Percentiles rank a stretch among this genome's conserved stretches.
These are phyloP conservation scores for Rhizophagus sp. DNA, from an alignment of 192 early-diverging fungal genomes.

Conservation along the genomic window DNA sequence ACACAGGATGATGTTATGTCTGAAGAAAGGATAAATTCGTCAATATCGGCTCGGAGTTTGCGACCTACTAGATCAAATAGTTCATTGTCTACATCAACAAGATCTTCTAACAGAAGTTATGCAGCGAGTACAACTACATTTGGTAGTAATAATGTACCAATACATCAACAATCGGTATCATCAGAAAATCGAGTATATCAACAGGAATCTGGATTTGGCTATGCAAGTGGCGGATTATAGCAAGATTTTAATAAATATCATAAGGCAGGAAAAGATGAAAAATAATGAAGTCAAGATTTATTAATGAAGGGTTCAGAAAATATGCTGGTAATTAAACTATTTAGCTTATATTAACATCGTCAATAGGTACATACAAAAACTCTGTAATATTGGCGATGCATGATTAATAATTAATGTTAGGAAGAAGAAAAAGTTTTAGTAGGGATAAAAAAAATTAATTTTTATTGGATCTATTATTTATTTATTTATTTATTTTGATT, in stretches of 20 bases:
- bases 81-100: not conserved
- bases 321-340: too few species aligned
- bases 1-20: not conserved
- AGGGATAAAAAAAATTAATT: not conserved
- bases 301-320: too few species aligned
- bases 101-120: too few species aligned
- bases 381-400: too few species aligned
- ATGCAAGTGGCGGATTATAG: not conserved
- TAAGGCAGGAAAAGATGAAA: too few species aligned
- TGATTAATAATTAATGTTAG: not conserved
- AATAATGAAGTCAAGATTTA: too few species aligned
- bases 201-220: constrained; percentile 13
- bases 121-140: not conserved
- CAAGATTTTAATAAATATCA: not conserved
- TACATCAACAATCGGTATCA: not conserved
- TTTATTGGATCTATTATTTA: not conserved
- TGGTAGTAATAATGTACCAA: not conserved
- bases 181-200: constrained; percentile 12
- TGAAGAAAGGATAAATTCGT: not conserved
- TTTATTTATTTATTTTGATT: not conserved
- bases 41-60: not conserved
- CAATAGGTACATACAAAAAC: too few species aligned
- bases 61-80: constrained; percentile 8
- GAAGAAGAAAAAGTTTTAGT: not conserved
- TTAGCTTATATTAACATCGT: too few species aligned